Conservation (phyloP, 1,284 basidiomycete species). For the Moesziomyces globuligerus region DNA sequence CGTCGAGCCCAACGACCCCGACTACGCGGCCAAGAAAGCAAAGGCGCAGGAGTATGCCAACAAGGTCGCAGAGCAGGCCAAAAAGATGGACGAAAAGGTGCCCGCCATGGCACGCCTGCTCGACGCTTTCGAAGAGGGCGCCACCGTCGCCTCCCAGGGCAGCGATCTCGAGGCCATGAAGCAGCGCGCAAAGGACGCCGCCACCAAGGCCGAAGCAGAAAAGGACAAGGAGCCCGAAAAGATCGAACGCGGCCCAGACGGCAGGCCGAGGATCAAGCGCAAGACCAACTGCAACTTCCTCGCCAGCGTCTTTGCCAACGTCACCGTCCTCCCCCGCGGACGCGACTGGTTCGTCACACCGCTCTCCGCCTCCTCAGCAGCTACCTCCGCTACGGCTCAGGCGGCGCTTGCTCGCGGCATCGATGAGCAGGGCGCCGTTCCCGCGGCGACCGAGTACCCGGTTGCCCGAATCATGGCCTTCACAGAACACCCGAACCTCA, state of each 20-base stretch:
- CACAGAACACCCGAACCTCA: slow-evolving; percentile 66
- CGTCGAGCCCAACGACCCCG: slow-evolving; percentile 58
- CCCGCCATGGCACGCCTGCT: slow-evolving; percentile 62
- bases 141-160: slow-evolving; percentile 53
- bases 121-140: slow-evolving; percentile 66
- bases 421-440: slow-evolving; percentile 21
- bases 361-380: slow-evolving; percentile 47
- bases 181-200: slow-evolving; percentile 49
- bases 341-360: slow-evolving; percentile 64
- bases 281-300: slow-evolving; percentile 66
- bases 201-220: slow-evolving; percentile 30
- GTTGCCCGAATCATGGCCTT: slow-evolving; percentile 63
- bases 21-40: slow-evolving; percentile 57
- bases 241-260: slow-evolving; percentile 49
- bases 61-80: slow-evolving; percentile 45
- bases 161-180: slow-evolving; percentile 61
- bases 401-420: slow-evolving; percentile 38
- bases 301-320: slow-evolving; percentile 66
- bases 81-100: slow-evolving; percentile 54
- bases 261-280: slow-evolving; percentile 56
- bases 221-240: slow-evolving; percentile 31
- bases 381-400: slow-evolving; percentile 48
- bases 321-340: slow-evolving; percentile 59
- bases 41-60: slow-evolving; percentile 46
- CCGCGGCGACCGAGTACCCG: slow-evolving; percentile 58